Evolutionary conservation across 768 basidiomycete genomes (phyloP), one percentile per base, ranked within the genome.

Genomic region (Suillus occidentalis): DNA sequence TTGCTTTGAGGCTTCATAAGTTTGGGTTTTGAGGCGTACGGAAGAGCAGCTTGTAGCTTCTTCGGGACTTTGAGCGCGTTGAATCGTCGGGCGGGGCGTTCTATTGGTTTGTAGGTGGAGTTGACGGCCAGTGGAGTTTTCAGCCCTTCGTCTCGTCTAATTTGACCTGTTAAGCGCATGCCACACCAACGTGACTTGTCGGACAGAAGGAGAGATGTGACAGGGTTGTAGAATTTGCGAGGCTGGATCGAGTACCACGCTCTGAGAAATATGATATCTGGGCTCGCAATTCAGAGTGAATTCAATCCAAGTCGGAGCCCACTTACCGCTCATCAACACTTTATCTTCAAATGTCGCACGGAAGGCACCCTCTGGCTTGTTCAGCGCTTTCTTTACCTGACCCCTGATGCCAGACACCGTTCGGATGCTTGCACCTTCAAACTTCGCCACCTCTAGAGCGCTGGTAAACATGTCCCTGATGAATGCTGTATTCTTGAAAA

Each of bases 401-500:
- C 97, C 97, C 53, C 97, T 81, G 63, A 99, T 93, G 13, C 97
- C 97, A 7, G 94, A 95, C 8, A 99, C 97, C 0, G 97, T 99
- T 65, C 89, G 84, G 63, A 99, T 87, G 74, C 91, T 94, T n/a
- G 97, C 97, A 20, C 97, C 97, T 76, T 99, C 97, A 70, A 99
- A 99, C 77, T 97, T 99, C 63, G 95, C 95, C 14, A 99, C 95
- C 77, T 99, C 97, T 39, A 99, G 83, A 39, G 94, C 89, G 64
- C 87, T 89, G 62, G 79, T 89, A 81, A 99, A 99, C 97, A 99
- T 99, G 72, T 97, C 94, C 82, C 90, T 94, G 70, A 99, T 81
- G 77, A 99, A 99, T 3, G 95, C 97, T 14, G 97, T 99, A 78
- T 99, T 99, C 81, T 98, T 99, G 85, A 91, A 99, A 66, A 99